Evolutionary conservation across 148 eudicot genomes (phyloP), one percentile per base, ranked within the genome.

Genomic region (Persicaria maculosa): DNA sequence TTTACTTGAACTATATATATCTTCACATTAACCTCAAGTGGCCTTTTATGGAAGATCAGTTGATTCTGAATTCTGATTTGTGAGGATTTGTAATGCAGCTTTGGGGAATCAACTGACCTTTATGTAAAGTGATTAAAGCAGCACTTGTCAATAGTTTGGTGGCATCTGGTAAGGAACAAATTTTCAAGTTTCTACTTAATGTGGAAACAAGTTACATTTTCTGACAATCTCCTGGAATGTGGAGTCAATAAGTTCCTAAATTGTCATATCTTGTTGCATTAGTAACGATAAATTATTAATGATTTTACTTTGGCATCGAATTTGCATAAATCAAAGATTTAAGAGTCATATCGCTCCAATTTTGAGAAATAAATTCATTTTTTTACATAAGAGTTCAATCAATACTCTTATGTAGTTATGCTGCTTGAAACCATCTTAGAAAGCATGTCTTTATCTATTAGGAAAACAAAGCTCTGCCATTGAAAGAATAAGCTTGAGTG

Each of bases 151-250:
- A 79, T 76, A 62, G 62, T 62, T 62, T 62, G 68, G 68, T 62
- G 22, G 44, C 68, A 62, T 62, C 16, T 62, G 68, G 44, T 31
- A 62, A 40, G 46, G 43, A 46, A 65, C 40, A 36, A 65, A 40
- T 36, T 7, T 43, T 65, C 47, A 36, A 65, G 82, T 73, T 76
- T 75, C 79, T 75, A 48, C 40, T 50, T 72, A 58, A 2, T 47
- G 58, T 25, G 12, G 71, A 16, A 53, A 46, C 15, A n/a, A 44
- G 75, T 71, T 48, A 68, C 50, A 71, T 68, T 57, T 78, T 79
- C 79, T 58, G 61, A 53, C 79, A 74, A 59, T 57, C 80, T 74
- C 78, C 72, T 70, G 72, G 11, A 65, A 36, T 65, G 70, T 65
- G 70, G 47, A 65, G 45, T 65, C 70, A 65, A 15, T 43, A 65